Evolutionary conservation across 352 stramenopile genomes (phyloP), one percentile per base, ranked within the genome.

Genomic region (Thraustochytrium sp.): DNA sequence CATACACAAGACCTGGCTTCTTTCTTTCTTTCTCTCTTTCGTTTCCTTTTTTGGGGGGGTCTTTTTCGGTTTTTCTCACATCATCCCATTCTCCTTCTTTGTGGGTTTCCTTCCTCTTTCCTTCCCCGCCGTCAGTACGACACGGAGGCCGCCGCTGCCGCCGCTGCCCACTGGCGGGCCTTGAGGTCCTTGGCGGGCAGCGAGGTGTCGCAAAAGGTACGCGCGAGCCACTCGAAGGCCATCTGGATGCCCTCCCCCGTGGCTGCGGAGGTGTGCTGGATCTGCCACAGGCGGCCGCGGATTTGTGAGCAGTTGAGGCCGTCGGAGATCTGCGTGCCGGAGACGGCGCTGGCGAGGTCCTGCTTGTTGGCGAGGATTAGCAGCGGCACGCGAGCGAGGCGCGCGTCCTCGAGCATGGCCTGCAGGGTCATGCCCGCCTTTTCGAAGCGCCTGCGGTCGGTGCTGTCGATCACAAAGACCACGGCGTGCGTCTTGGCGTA

Each of bases 321-420:
- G 38, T 73, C 56, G 8, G 74, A 48, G 16, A 82, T 74, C 9
- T 82, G 51, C 18, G 74, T 74, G 26, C 48, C 38, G 9, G 49
- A 48, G 13, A 82, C 31, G n/a, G 74, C 51, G 26, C 51, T 55
- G 49, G 3, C 49, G 9, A n/a, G 34, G 31, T 82, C 74, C 31
- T 73, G 49, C 56, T 82, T 82, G 29, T 82, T 82, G 21, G 53
- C 74, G 53, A 82, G 74, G 11, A 82, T 55, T 11, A 73, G 40
- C 9, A 82, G 31, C 16, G 74, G 74, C 26, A 74, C 49, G 13
- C 74, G n/a, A 4, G 74, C 36, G 23, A 82, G 74, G 8, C 51
- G 34, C 1, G 48, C 1, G 29, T 82, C 56, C 34, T 73, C 53
- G 29, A 74, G 16, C 0, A 44, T 26, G 36, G 23, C 55, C 40